Conservation (phyloP, 2,329 filamentous ascomycete genomes). For the Epichloe gansuensis region DNA sequence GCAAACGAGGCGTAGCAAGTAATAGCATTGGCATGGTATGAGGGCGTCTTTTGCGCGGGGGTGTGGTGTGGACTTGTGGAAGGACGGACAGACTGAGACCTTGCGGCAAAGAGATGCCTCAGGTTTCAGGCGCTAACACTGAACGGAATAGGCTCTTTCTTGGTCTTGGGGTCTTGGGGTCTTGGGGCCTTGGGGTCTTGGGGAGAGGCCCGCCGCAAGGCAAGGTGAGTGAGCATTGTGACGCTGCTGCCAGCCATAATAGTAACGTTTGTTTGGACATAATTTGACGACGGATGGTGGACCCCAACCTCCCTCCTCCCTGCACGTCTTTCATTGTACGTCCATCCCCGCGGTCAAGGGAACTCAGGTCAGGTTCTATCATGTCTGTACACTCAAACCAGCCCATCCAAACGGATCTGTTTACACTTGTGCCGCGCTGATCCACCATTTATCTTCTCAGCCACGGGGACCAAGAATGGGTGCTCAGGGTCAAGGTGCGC, state of each 20-base stretch:
- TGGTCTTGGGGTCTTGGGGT: too few relatives aligned
- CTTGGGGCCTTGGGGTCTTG: too few relatives aligned
- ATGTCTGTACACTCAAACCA: background rate
- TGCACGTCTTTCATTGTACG: slow-evolving; percentile 3
- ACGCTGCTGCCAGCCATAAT: background rate
- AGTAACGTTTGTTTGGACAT: background rate
- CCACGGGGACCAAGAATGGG: background rate
- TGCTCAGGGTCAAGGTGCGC: slow-evolving; percentile 1
- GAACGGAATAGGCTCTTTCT: too few relatives aligned
- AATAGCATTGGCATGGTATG: slow-evolving; percentile 1
- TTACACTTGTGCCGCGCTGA: background rate
- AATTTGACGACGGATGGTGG: background rate
- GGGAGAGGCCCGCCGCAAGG: too few relatives aligned
- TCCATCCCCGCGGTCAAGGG: background rate
- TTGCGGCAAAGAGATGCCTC: background rate
- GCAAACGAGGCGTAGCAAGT: too few relatives aligned
- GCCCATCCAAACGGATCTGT: background rate
- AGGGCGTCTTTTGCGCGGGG: background rate
- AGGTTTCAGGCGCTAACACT: background rate
- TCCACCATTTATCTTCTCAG: background rate
- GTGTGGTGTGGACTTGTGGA: background rate
- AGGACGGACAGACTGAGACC: background rate
- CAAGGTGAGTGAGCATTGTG: background rate
- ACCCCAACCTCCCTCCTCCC: background rate
- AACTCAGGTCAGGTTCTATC: background rate